A percentile compares a stretch with the other conserved stretches of the same genome.
Conservation (phyloP, 768 basidiomycete genomes). For the Pleurotus ostreatus region DNA sequence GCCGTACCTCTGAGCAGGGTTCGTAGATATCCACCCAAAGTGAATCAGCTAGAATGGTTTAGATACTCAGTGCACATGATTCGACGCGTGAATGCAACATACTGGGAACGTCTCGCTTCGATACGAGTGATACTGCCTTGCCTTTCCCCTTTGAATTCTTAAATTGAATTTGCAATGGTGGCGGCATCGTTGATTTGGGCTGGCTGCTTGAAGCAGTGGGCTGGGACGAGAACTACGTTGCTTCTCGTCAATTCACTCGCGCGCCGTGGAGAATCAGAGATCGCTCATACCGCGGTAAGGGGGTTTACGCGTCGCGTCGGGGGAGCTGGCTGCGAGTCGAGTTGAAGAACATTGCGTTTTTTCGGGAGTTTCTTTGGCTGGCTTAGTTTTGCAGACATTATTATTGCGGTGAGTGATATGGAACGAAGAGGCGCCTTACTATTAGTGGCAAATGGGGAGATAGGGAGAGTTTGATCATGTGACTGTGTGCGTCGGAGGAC, state of each 20-base stretch:
- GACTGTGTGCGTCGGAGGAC: too few relatives aligned
- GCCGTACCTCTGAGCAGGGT: constrained; percentile 50
- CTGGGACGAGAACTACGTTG: constrained; percentile 8
- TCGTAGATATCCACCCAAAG: constrained; percentile 67
- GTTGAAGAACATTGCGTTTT: constrained; percentile 6
- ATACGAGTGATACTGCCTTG: constrained; percentile 17
- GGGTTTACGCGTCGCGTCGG: constrained; percentile 16
- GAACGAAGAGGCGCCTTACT: too few relatives aligned
- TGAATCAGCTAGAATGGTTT: constrained; percentile 26
- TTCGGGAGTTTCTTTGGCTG: neutral
- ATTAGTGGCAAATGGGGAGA: too few relatives aligned
- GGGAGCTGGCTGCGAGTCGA: constrained; percentile 9
- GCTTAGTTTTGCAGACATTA: too few relatives aligned
- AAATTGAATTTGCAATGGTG: constrained; percentile 2
- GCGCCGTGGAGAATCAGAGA: neutral
- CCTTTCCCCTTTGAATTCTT: constrained; percentile 18
- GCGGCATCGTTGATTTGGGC: neutral
- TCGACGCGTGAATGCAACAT: neutral
- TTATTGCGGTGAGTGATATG: too few relatives aligned
- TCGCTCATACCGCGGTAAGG: constrained; percentile 19
- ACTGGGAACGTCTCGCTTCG: neutral
- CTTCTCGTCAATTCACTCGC: neutral
- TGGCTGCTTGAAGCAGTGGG: neutral
- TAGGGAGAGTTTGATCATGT: too few relatives aligned
- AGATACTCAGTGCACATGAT: neutral